These are phyloP conservation scores for Suhomyces terraborum DNA, from an alignment of 1,139 yeast species.

Conservation along the genomic window DNA sequence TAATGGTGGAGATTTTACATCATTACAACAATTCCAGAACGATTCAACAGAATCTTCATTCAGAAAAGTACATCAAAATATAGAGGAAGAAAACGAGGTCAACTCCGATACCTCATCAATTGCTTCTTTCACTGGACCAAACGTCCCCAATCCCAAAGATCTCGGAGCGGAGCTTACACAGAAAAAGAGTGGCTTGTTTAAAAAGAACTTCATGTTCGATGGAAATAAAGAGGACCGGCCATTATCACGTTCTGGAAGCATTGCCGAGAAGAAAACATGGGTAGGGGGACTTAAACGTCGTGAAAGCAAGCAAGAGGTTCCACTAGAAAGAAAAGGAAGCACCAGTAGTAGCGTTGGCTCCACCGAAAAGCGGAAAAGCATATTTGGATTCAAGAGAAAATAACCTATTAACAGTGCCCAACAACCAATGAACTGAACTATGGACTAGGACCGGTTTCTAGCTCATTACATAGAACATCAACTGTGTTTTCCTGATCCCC, in stretches of 20 bases:
- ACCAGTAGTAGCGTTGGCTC: conserved; percentile 14
- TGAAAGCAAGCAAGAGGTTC: conserved; percentile 27
- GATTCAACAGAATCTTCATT: conserved; percentile 16
- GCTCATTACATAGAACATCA: conserved; percentile 8
- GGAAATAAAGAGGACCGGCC: conserved; percentile 15
- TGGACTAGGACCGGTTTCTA: conserved; percentile 16
- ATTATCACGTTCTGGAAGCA: conserved; percentile 15
- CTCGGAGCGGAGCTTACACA: conserved; percentile 7
- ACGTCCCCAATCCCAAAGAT: conserved; percentile 3
- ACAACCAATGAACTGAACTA: no score
- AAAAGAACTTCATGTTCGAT: conserved; percentile 36
- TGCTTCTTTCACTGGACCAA: conserved; percentile 11
- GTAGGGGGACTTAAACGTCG: conserved; percentile 43
- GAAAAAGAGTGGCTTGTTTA: conserved; percentile 26
- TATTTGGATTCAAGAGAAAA: conserved; percentile 42
- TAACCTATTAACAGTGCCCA: no score
- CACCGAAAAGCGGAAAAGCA: conserved; percentile 31
- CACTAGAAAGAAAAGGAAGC: conserved; percentile 11
- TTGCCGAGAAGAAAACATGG: conserved; percentile 45
- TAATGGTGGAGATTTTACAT: conserved; percentile 25
- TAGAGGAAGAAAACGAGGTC: conserved; percentile 16
- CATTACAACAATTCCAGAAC: conserved; percentile 13
- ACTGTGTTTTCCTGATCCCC: no score
- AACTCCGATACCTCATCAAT: conserved; percentile 14
- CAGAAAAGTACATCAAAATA: conserved; percentile 13